phyloP scores from a whole-genome alignment of 345 rosid genomes.

The Firmiana major region DNA sequence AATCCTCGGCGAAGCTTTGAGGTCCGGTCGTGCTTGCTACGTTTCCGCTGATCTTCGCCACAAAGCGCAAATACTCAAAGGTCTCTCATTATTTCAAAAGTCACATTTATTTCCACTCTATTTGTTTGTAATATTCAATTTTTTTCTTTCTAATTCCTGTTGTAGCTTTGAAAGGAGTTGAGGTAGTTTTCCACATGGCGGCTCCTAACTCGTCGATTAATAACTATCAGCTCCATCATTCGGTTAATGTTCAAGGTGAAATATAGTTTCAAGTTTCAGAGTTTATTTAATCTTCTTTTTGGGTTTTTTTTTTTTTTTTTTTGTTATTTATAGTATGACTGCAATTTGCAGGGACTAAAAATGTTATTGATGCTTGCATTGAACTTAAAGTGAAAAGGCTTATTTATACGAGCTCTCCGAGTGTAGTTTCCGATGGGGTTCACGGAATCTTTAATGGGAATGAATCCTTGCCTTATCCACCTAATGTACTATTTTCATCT shows the following conservation, averaged over 20 bases:
- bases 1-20: slow-evolving; percentile 56
- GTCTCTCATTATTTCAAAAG: slow-evolving; percentile 20
- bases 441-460: slow-evolving; percentile 57
- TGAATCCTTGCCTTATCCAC: slow-evolving; percentile 69
- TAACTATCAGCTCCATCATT: slow-evolving; percentile 65
- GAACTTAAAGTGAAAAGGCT: slow-evolving; percentile 78
- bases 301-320: too few relatives aligned
- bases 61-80: slow-evolving; percentile 70
- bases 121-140: not conserved
- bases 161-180: slow-evolving; percentile 69
- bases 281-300: not conserved
- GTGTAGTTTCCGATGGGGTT: slow-evolving; percentile 88
- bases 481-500: slow-evolving; percentile 39
- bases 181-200: slow-evolving; percentile 95
- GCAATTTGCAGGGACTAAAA: slow-evolving; percentile 57
- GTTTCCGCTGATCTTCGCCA: slow-evolving; percentile 71
- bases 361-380: slow-evolving; percentile 78
- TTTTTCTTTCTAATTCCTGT: not conserved
- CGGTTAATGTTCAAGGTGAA: slow-evolving; percentile 86
- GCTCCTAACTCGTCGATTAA: slow-evolving; percentile 95
- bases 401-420: slow-evolving; percentile 91
- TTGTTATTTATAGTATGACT: not conserved
- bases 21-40: slow-evolving; percentile 59
- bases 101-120: not conserved
- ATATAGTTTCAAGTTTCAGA: not conserved